Evolutionary conservation across 2,329 filamentous ascomycete genomes (phyloP), one percentile per base, ranked within the genome.

Genomic region (Myrmaecium sp.): DNA sequence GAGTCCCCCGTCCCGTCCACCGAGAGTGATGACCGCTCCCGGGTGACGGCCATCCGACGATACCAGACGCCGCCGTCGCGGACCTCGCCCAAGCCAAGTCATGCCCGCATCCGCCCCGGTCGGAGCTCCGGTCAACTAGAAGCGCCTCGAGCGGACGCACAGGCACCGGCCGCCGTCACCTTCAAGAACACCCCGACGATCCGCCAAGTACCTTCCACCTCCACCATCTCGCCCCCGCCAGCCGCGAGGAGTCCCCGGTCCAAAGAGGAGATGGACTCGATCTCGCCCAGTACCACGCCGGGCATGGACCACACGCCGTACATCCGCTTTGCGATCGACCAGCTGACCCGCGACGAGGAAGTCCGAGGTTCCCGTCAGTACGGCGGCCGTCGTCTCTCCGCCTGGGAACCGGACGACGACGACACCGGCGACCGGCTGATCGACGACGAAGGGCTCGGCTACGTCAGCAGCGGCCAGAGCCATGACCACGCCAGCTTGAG

Each of bases 241-340:
- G 20, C 26, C 26, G 17, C 16, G 21, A 25, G 17, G 12, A 17
- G 23, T 14, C 27, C 27, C 19, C 28, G 14, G 17, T 25, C 17
- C 18, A 23, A 25, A 14, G 21, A 18, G 22, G 17, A 10, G 18
- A 31, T 28, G 45, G 49, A 49, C 30, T 36, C 43, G 13, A 39
- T 42, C 18, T 47, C 46, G n/a, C 39, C 44, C 23, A 39, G 39
- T 14, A 51, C 48, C 5, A 52, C 49, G 0, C 83, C 83, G 0
- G 80, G 75, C 6, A 60, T 82, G 20, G 83, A 93, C 42, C 78
- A 92, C 43, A 77, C 73, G 6, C 83, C 82, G 1, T 92, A 84
- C 49, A 80, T 94, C 35, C 77, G 77, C 36, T 91, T 89, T 48
- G 84, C 86, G 21, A 70, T 95, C 35, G 79, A 92, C 36, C 81